Evolutionary conservation across 2,329 filamentous ascomycete species (phyloP).

Genomic region (Dendryphion nanum): DNA sequence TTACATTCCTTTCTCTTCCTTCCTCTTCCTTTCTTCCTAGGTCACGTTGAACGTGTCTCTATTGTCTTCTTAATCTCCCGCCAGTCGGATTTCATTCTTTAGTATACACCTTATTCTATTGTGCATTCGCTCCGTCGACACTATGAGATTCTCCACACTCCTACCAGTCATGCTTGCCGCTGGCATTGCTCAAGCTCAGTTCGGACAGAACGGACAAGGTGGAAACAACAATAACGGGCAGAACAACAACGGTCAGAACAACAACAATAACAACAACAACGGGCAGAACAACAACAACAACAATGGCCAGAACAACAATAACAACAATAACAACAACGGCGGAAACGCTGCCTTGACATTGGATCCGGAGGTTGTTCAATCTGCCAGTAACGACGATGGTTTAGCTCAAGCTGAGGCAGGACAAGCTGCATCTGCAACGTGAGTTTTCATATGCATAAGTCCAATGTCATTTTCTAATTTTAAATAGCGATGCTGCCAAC

Average conservation of each 20-base stretch:
- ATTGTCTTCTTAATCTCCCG: constrained; percentile 36
- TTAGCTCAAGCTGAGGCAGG: constrained; percentile 38
- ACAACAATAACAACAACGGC: constrained; percentile 15
- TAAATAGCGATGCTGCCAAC: constrained; percentile 51
- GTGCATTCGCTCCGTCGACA: constrained; percentile 10
- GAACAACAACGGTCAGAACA: constrained; percentile 12
- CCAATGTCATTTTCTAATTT: constrained; percentile 7
- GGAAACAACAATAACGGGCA: constrained; percentile 6
- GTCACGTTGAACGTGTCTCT: constrained; percentile 44
- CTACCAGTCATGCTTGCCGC: constrained; percentile 34
- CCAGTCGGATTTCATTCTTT: constrained; percentile 40
- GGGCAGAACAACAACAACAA: constrained; percentile 13
- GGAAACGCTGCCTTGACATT: constrained; percentile 18
- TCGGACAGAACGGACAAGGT: constrained; percentile 16
- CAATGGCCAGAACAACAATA: constrained; percentile 5
- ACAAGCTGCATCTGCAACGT: constrained; percentile 49
- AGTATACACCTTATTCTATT: constrained; percentile 18
- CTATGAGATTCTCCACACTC: constrained; percentile 37
- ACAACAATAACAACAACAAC: constrained; percentile 12
- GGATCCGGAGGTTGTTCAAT: constrained; percentile 44
- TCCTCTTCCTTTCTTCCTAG: constrained; percentile 34
- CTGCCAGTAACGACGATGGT: constrained; percentile 41
- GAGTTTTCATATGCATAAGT: constrained; percentile 10
- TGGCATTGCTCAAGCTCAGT: constrained; percentile 34
- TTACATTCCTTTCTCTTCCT: constrained; percentile 42